phyloP scores from a whole-genome alignment of 2,329 filamentous ascomycete species.

The Albifimbria verrucaria region DNA sequence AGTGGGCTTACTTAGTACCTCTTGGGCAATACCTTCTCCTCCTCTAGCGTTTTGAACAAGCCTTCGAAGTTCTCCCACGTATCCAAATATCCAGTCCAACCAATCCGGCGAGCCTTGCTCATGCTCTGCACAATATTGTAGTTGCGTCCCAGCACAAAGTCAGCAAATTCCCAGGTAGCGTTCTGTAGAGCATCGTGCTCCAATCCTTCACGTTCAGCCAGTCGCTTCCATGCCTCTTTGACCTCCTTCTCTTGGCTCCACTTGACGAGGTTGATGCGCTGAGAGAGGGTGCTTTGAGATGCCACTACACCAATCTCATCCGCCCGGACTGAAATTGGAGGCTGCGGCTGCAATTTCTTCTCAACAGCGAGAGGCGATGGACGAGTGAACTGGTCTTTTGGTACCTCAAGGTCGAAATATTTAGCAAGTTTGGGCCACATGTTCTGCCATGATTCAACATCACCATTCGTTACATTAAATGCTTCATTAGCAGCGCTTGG shows the following conservation, averaged over 20 bases:
- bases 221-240: not conserved
- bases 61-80: not conserved
- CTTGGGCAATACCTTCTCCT: not conserved
- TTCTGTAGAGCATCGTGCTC: not conserved
- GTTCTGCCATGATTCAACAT: conserved; percentile 1
- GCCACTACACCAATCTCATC: not conserved
- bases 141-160: not conserved
- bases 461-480: conserved; percentile 1
- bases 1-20: no score
- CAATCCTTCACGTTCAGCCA: conserved; percentile 1
- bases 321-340: not conserved
- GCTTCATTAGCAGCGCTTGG: not conserved
- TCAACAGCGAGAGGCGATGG: not conserved
- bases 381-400: not conserved
- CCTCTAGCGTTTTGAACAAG: not conserved
- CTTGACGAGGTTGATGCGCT: not conserved
- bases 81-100: not conserved
- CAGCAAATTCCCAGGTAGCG: not conserved
- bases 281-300: not conserved
- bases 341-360: not conserved
- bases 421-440: conserved; percentile 1
- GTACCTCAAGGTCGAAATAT: not conserved
- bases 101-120: not conserved
- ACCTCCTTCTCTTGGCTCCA: conserved; percentile 1
- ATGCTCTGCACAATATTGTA: not conserved